These are phyloP conservation scores for Podospora fimiseda DNA, from an alignment of 495 filamentous ascomycete species.

Conservation along the genomic window DNA sequence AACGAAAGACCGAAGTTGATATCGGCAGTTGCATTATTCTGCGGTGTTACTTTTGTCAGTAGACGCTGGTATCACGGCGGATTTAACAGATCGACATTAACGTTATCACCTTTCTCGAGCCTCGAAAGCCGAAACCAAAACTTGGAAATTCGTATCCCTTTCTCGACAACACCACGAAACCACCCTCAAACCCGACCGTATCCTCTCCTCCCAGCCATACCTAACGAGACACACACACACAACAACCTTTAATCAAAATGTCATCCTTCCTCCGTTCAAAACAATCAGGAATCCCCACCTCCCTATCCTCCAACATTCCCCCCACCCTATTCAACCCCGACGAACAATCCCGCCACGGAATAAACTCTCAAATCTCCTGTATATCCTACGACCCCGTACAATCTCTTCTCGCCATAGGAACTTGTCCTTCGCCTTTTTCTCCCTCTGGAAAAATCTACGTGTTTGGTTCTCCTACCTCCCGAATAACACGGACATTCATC, in stretches of 20 bases:
- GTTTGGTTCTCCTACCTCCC: no score
- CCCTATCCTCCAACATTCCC: slow-evolving; percentile 73
- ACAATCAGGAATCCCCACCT: slow-evolving; percentile 85
- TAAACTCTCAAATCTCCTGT: slow-evolving; percentile 76
- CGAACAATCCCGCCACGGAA: slow-evolving; percentile 75
- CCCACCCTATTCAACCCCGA: slow-evolving; percentile 74
- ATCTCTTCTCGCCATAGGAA: slow-evolving; percentile 89
- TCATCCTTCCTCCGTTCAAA: slow-evolving; percentile 82
- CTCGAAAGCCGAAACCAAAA: no score
- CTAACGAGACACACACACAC: neutral
- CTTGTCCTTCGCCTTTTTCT: slow-evolving; percentile 70
- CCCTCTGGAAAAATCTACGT: slow-evolving; percentile 74
- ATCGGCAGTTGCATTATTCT: no score
- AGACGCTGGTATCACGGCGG: no score
- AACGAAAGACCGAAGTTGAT: no score
- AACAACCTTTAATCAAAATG: slow-evolving; percentile 42
- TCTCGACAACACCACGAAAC: no score
- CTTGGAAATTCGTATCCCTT: no score
- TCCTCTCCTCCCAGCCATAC: neutral
- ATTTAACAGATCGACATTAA: no score
- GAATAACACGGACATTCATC: no score
- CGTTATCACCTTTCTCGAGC: no score
- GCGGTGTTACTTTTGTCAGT: no score
- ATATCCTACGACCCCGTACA: slow-evolving; percentile 90
- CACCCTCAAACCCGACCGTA: neutral